Evolutionary conservation across 345 rosid species (phyloP).

Genomic region (Gossypium rotundifolium): DNA sequence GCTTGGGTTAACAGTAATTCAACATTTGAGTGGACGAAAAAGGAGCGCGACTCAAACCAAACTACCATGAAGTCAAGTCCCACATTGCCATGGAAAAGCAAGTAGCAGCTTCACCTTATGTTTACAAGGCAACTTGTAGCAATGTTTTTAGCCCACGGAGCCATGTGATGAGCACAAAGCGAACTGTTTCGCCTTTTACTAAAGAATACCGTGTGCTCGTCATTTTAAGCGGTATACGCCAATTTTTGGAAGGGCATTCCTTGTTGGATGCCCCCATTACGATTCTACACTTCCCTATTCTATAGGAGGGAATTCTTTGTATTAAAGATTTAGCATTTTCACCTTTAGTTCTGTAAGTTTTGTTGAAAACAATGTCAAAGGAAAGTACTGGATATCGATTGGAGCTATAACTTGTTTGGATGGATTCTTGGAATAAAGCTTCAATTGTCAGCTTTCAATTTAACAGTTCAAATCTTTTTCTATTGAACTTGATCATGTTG

Average conservation of each 20-base stretch:
- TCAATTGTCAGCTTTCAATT: no score
- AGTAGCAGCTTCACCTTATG: no score
- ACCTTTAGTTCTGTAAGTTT: no score
- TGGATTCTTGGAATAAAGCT: no score
- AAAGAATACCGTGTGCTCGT: slow-evolving; percentile 35
- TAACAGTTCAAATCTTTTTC: no score
- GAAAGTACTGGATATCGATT: no score
- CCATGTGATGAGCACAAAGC: slow-evolving; percentile 20
- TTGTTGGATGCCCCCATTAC: neutral
- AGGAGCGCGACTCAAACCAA: neutral
- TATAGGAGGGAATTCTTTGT: no score
- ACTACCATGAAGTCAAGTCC: neutral
- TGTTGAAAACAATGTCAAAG: no score
- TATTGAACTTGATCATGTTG: no score
- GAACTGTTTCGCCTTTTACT: slow-evolving; percentile 45
- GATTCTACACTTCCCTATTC: neutral
- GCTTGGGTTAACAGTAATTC: neutral
- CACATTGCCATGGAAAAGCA: neutral
- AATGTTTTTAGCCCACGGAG: neutral
- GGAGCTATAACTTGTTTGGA: no score
- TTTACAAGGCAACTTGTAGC: neutral
- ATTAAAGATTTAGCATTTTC: no score
- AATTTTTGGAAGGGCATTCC: neutral
- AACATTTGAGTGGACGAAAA: neutral
- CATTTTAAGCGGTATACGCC: neutral